Evolutionary conservation across 495 filamentous ascomycete species (phyloP), one percentile per base, ranked within the genome.

Genomic region (Hypoxylon crocopeplum): DNA sequence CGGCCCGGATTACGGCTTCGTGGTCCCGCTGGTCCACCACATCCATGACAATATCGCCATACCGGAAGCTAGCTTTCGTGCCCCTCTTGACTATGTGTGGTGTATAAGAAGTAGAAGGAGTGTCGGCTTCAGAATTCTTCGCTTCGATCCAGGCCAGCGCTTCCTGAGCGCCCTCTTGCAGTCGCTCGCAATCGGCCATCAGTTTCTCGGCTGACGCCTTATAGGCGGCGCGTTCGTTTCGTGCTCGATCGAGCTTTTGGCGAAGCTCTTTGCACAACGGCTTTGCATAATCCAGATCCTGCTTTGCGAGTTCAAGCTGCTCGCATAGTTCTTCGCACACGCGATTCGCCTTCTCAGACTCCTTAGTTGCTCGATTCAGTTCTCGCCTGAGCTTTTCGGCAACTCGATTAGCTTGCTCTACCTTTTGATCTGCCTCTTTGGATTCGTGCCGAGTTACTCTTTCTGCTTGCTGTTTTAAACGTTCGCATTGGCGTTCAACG

Each of bases 381-480:
- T 72, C 75, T 30, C 77, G 75, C 56, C 77, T 76, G 25, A 81
- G 64, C 17, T 56, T 71, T 32, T 82, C 79, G 71, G 80, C 82
- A 13, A 60, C 64, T 24, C 72, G 69, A 52, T 78, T 75, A 2
- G 68, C 68, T 33, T 69, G 38, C 7, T 46, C 49, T 37, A 73
- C 51, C 60, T 78, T 79, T 40, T 67, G 73, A 8, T 77, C 79
- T 10, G 88, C 59, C 32, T 78, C 54, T 22, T 84, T 79, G 17
- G 86, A 68, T 25, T 88, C 83, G 45, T 78, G 79, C 16, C 67
- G 66, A 10, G 80, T 72, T 17, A 76, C 67, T 30, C 79, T 62
- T 20, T 75, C 66, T 13, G 79, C 58, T 46, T 75, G 70, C 29
- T 73, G 59, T 41, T 77, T 75, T 25, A 80, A 68, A 11, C 75